Base-by-base conservation (phyloP, 257 asterid species). In the Schizonepeta tenuifolia region DNA sequence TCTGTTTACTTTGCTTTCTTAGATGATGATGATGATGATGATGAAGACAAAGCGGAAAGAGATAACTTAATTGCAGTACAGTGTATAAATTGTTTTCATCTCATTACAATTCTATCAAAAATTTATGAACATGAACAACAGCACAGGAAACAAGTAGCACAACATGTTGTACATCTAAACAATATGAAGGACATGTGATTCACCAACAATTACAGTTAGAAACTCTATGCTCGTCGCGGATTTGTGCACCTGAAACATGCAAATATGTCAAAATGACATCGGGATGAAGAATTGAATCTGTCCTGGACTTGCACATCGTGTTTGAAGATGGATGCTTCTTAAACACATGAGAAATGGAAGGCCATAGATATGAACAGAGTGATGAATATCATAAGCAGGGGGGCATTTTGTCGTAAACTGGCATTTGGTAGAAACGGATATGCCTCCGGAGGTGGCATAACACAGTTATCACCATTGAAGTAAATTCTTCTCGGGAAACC, bases 391-490 rank as follows among this genome's bases (percentile, higher is more conserved):
- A 76, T 60, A 33, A 84, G 72, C 46, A 84, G 67, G 67, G 96
- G 69, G 78, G 74, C 22, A 11, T 44, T 79, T 74, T 65, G 56
- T 10, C 79, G 81, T 15, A 84, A 61, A 82, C 94, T 60, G 67
- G 83, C 74, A 55, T 90, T 92, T 51, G 98, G 97, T 62, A 92
- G 84, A 65, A 68, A 86, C 0, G 98, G 98, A 77, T 92, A 92
- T 15, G 83, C 77, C 62, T 90, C 90, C 1, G 98, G 95, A 61
- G 96, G 93, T 5, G 98, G 96, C 96, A 92, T 89, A 41, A 89
- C 96, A 70, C 97, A 92, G 71, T 89, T 92, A 65, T 92, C 97
- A 4, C 96, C 97, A 26, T 89, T 92, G 87, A 92, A 92, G 71
- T 92, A 89, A 26, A 92, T 68, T 75, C 96, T 88, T 79, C 87